Evolutionary conservation across 2,329 filamentous ascomycete genomes (phyloP), one percentile per base, ranked within the genome.

Genomic region (Clarireedia paspali): DNA sequence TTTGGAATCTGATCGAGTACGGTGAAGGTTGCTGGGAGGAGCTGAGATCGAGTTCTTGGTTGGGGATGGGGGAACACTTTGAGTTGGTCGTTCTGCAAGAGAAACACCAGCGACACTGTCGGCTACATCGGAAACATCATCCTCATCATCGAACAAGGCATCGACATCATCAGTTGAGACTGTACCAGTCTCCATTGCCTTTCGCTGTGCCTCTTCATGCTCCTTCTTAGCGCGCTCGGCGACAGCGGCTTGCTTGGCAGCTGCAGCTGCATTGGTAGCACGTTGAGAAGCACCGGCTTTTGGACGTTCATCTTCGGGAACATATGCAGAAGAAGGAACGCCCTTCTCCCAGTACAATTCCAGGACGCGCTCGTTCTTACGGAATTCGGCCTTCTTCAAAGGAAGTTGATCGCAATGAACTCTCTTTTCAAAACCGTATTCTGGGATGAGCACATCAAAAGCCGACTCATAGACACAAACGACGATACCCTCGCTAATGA

Each of bases 301-400:
- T 53, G 91, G 91, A 56, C 91, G 87, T 76, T 99, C 94, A 69
- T 99, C 94, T 70, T 99, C 94, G 2, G 94, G 94, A 52, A 99
- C 87, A 66, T 95, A 99, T 2, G 91, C 89, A 45, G 92, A 96
- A 60, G 91, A 97, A 27, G 92, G 90, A 6, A 97, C 91, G 47
- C 94, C 94, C 82, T 97, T 99, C 84, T 99, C 94, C 94, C 94
- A 99, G 79, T 96, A 99, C 15, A 99, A 81, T 74, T 99, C 94
- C 47, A 99, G 80, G 30, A 97, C 83, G 55, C 94, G 85, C 75
- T 91, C 89, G 70, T 95, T 91, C 79, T 97, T 97, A 73, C 95
- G 85, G 74, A 94, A 99, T 70, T 99, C 94, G n/a, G 94, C 94
- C 79, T 99, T 99, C 82, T 97, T 92, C 64, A 99, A 77, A 30